A percentile compares a stretch with the other conserved stretches of the same genome.
Evolutionary conservation across 2,329 filamentous ascomycete species (phyloP).

Genomic region (Neonectria coccinea): DNA sequence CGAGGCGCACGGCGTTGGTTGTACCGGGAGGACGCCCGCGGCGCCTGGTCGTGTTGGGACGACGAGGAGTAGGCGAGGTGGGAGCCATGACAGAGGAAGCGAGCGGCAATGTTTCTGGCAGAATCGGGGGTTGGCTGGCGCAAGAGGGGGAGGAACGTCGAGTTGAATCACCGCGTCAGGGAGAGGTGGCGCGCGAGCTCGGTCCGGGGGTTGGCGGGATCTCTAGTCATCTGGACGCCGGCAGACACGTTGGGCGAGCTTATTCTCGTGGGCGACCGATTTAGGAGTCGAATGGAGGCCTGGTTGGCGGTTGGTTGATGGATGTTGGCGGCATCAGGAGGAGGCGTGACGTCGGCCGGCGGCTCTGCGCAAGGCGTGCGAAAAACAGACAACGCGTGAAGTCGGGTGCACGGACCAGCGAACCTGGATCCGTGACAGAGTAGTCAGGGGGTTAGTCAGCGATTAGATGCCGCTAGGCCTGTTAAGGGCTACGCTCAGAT

Average conservation of each 20-base stretch:
- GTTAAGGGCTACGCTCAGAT: conserved; percentile 11
- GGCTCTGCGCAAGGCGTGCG: conserved; percentile 46
- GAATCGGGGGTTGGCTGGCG: conserved; percentile 34
- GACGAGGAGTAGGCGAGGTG: conserved; percentile 54
- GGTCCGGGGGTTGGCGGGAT: conserved; percentile 46
- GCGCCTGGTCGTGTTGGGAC: conserved; percentile 57
- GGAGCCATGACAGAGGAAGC: conserved; percentile 47
- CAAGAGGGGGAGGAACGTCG: conserved; percentile 20
- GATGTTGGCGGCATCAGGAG: conserved; percentile 45
- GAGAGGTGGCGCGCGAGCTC: conserved; percentile 48
- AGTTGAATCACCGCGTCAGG: conserved; percentile 44
- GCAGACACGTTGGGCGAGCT: conserved; percentile 27
- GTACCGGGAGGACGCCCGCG: conserved; percentile 60
- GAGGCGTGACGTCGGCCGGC: conserved; percentile 52
- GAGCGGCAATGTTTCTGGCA: conserved; percentile 30
- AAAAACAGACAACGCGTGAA: conserved; percentile 59
- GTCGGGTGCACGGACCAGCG: conserved; percentile 50
- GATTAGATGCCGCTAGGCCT: conserved; percentile 22
- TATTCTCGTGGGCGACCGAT: conserved; percentile 28
- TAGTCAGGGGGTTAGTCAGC: conserved; percentile 30
- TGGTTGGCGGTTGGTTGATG: conserved; percentile 46
- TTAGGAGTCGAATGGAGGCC: conserved; percentile 35
- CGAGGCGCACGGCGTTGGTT: conserved; percentile 56
- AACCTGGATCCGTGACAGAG: conserved; percentile 20
- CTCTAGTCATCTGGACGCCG: conserved; percentile 45